phyloP scores from a whole-genome alignment of 1,284 basidiomycete species.

The Malassezia japonica region DNA sequence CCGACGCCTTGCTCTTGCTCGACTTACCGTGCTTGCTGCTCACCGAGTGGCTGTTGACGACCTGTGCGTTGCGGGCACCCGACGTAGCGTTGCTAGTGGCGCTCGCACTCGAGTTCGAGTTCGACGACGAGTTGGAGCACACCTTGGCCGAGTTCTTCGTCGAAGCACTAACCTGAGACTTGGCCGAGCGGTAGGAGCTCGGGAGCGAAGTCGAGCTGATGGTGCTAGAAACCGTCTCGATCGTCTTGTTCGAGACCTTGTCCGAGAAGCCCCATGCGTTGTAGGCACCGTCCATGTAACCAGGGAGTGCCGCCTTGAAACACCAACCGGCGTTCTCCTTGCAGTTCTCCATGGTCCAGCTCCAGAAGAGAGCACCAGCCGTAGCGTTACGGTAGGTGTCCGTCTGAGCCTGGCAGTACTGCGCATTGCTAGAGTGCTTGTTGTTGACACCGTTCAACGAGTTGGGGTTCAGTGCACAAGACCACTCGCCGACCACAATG shows the following conservation, averaged over 20 bases:
- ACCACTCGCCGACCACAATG: slow-evolving; percentile 56
- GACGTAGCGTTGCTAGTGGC: too few species aligned
- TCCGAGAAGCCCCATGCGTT: slow-evolving; percentile 30
- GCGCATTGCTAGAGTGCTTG: slow-evolving; percentile 52
- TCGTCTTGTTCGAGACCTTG: slow-evolving; percentile 13
- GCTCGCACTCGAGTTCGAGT: not conserved
- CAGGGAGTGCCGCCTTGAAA: slow-evolving; percentile 28
- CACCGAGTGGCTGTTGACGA: not conserved
- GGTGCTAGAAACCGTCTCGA: not conserved
- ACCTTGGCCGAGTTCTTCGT: not conserved
- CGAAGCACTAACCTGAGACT: not conserved
- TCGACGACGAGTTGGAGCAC: not conserved
- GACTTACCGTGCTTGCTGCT: not conserved
- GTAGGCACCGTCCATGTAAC: slow-evolving; percentile 30
- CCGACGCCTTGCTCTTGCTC: not conserved
- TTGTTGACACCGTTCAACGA: slow-evolving; percentile 55
- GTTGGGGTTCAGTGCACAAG: slow-evolving; percentile 55
- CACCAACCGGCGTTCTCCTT: slow-evolving; percentile 45
- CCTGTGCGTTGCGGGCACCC: not conserved
- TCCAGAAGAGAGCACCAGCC: slow-evolving; percentile 67
- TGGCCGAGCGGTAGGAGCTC: not conserved
- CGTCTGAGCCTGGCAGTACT: slow-evolving; percentile 61
- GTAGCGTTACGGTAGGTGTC: slow-evolving; percentile 57
- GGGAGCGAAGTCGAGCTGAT: slow-evolving; percentile 13
- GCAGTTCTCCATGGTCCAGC: slow-evolving; percentile 52